Evolutionary conservation across 176 grass and related monocot genomes (phyloP), one percentile per base, ranked within the genome.

Genomic region (Poa annua): DNA sequence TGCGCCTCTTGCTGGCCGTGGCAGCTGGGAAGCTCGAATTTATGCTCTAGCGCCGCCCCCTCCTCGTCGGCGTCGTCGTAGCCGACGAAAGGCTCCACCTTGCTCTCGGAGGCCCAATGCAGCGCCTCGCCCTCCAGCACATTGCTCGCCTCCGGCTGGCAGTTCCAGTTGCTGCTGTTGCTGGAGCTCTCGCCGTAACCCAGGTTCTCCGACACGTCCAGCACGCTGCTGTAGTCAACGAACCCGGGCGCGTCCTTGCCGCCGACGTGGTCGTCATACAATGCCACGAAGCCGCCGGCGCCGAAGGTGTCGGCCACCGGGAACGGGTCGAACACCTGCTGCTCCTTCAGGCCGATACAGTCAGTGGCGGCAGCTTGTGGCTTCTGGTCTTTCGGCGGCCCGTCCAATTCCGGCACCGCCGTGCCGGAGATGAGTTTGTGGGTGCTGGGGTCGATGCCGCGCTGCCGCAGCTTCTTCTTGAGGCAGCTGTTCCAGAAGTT

Each of bases 401-500:
- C 2, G 6, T 83, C 70, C 56, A 17, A 20, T 67, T 83, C 81
- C 26, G 16, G 56, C 36, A 24, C 71, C 1, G 29, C 26, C 0
- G 71, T 20, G 15, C 38, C 26, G 7, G 50, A 66, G 75, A 91
- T 82, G 20, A 86, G 91, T 22, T 97, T 93, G 84, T 97, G 94
- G 39, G 91, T 97, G 85, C 33, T 41, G 47, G 94, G 91, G 84
- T 93, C 94, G 78, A 97, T 91, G 33, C 94, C 94, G 3, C 81
- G 86, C 85, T 97, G 91, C 6, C 88, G 84, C 36, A 97, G 91
- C 89, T 91, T 97, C 91, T 93, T 97, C 88, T 97, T 97, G 63
- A 97, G 87, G 86, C 86, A 85, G 67, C 91, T 93, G 66, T 97
- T 97, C 94, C 94, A 97, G 80, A 91, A 97, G 84, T 97, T 97